Conservation (phyloP, 2,329 filamentous ascomycete species). For the Aspergillus spinulosporus region DNA sequence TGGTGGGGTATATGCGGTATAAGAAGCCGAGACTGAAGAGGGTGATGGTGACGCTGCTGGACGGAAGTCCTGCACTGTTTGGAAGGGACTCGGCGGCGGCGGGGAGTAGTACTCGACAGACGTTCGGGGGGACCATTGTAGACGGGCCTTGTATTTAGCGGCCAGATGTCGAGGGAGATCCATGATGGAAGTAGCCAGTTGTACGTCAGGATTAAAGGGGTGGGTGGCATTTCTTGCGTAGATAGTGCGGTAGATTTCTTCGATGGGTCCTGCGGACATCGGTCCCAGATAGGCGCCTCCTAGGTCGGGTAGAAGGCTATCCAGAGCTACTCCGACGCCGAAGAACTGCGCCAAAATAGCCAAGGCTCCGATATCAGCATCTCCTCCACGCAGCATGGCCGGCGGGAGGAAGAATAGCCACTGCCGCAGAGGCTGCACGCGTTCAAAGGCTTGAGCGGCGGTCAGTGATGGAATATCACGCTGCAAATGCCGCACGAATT, state of each 20-base stretch:
- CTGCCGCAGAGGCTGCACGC: conserved; percentile 80
- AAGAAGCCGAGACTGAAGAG: conserved; percentile 39
- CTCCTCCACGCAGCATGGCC: conserved; percentile 73
- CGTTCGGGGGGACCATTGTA: conserved; percentile 59
- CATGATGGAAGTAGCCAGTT: conserved; percentile 67
- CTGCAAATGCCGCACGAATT: conserved; percentile 70
- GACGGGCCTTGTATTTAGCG: conserved; percentile 65
- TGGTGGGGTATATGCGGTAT: conserved; percentile 44
- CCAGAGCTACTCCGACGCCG: conserved; percentile 80
- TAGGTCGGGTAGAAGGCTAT: conserved; percentile 88
- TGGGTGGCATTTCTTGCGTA: conserved; percentile 66
- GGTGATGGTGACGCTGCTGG: conserved; percentile 40
- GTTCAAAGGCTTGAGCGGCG: conserved; percentile 83
- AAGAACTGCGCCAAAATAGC: conserved; percentile 90
- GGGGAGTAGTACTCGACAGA: conserved; percentile 42
- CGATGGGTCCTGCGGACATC: conserved; percentile 75
- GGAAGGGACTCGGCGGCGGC: conserved; percentile 38
- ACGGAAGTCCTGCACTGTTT: conserved; percentile 32
- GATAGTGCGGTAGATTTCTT: conserved; percentile 79
- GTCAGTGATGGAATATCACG: conserved; percentile 69
- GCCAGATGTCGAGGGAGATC: conserved; percentile 71
- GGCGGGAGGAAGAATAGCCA: conserved; percentile 98
- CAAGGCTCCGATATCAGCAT: conserved; percentile 73
- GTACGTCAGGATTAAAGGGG: conserved; percentile 57
- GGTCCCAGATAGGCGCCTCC: conserved; percentile 85